phyloP scores from a whole-genome alignment of 2,329 filamentous ascomycete species.

The Ceratocystis alfenasii region DNA sequence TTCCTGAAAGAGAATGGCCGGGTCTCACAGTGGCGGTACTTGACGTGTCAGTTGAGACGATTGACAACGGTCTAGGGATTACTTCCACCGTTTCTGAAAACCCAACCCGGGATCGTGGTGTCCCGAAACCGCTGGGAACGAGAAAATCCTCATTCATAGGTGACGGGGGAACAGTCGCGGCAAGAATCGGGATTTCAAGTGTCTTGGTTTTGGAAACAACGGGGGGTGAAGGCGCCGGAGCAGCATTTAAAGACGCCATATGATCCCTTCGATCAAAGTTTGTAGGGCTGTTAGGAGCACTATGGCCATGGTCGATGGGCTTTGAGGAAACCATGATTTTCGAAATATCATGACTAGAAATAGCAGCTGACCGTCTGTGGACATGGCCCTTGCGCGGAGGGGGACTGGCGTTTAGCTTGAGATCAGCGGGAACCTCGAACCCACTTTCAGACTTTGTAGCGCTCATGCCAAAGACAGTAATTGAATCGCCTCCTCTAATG shows the following conservation, averaged over 20 bases:
- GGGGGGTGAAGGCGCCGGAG: background rate
- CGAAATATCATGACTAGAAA: conserved; percentile 73
- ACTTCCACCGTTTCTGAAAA: conserved; percentile 79
- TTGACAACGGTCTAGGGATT: conserved; percentile 68
- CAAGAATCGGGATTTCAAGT: conserved; percentile 7
- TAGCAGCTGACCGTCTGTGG: conserved; percentile 68
- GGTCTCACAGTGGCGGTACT: conserved; percentile 59
- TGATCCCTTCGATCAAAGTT: conserved; percentile 30
- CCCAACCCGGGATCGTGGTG: conserved; percentile 55
- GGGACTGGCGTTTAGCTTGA: conserved; percentile 40
- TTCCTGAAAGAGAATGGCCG: conserved; percentile 64
- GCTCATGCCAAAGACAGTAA: conserved; percentile 54
- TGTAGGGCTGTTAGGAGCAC: conserved; percentile 51
- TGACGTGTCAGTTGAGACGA: conserved; percentile 73
- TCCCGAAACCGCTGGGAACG: conserved; percentile 11
- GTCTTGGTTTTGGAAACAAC: background rate
- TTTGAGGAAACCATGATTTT: conserved; percentile 49
- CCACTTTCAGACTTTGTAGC: conserved; percentile 54
- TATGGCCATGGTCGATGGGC: conserved; percentile 40
- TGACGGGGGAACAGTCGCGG: background rate
- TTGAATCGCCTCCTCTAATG: conserved; percentile 44
- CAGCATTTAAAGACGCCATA: conserved; percentile 1
- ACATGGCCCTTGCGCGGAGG: conserved; percentile 52
- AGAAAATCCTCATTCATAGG: background rate
- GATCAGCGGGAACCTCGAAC: conserved; percentile 41